phyloP scores from a whole-genome alignment of 768 basidiomycete genomes.

The Gymnopilus dilepis region DNA sequence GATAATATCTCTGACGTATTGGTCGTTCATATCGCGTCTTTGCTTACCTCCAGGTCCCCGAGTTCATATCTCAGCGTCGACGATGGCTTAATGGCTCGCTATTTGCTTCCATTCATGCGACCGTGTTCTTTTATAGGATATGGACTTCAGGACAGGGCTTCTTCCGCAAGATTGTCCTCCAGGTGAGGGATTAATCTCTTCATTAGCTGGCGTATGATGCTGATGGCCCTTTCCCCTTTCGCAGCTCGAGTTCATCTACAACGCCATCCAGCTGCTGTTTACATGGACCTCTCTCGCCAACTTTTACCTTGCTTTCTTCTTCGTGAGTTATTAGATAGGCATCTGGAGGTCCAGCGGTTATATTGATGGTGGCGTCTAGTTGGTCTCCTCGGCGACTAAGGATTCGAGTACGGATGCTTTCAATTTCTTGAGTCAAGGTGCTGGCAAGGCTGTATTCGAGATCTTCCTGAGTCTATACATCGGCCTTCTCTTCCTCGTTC shows the following conservation, averaged over 20 bases:
- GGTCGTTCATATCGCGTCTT: constrained; percentile 10
- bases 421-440: constrained; percentile 76
- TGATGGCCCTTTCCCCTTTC: neutral
- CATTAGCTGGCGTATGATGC: neutral
- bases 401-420: constrained; percentile 68
- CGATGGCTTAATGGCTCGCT: constrained; percentile 90
- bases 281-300: constrained; percentile 95
- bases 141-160: constrained; percentile 92
- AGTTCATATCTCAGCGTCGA: constrained; percentile 94
- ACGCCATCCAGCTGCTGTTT: constrained; percentile 86
- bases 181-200: constrained; percentile 42
- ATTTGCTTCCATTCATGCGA: constrained; percentile 92
- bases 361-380: constrained; percentile 42
- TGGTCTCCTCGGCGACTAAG: constrained; percentile 81
- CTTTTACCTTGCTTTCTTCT: constrained; percentile 95
- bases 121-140: constrained; percentile 86
- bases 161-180: constrained; percentile 80
- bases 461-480: constrained; percentile 86
- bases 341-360: neutral
- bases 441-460: constrained; percentile 76
- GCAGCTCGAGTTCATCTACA: constrained; percentile 92
- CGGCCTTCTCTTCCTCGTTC: constrained; percentile 78
- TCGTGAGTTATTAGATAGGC: constrained; percentile 55
- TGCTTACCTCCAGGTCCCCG: constrained; percentile 60
- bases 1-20: constrained; percentile 5